These are phyloP conservation scores for Punctularia strigosozonata DNA, from an alignment of 768 basidiomycete genomes.

Conservation along the genomic window DNA sequence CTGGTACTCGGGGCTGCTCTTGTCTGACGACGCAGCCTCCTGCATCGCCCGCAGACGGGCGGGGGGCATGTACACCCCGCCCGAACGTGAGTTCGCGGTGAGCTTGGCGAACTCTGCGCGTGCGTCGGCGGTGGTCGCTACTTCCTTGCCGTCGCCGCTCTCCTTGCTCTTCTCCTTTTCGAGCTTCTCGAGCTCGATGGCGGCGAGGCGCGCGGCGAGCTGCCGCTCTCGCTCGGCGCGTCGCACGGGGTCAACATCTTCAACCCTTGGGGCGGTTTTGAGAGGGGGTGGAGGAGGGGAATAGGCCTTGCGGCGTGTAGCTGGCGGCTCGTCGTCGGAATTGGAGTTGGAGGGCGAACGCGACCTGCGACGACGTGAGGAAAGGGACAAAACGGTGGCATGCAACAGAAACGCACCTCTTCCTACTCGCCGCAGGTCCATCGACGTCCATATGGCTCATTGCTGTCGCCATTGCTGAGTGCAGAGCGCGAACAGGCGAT, in stretches of 20 bases:
- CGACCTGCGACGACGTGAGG: slow-evolving; percentile 14
- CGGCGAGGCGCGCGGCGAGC: slow-evolving; percentile 58
- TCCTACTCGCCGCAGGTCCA: no score
- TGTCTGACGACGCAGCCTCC: slow-evolving; percentile 70
- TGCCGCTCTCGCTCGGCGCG: slow-evolving; percentile 71
- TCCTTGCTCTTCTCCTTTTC: slow-evolving; percentile 36
- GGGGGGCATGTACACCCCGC: slow-evolving; percentile 95
- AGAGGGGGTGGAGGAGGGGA: slow-evolving; percentile 22
- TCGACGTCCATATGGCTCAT: no score
- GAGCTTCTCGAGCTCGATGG: slow-evolving; percentile 51
- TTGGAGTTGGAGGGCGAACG: slow-evolving; percentile 17
- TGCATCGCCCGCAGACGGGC: slow-evolving; percentile 87
- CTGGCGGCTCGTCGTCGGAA: slow-evolving; percentile 24
- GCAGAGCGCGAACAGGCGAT: no score
- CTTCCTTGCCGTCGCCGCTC: slow-evolving; percentile 19
- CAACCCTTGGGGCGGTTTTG: slow-evolving; percentile 34
- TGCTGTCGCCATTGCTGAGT: no score
- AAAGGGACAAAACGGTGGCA: not conserved
- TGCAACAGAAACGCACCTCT: no score
- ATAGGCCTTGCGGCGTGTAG: slow-evolving; percentile 28
- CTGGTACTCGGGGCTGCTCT: slow-evolving; percentile 82
- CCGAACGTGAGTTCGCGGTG: slow-evolving; percentile 57
- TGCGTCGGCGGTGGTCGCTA: slow-evolving; percentile 47
- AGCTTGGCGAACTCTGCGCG: slow-evolving; percentile 87
- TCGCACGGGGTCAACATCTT: slow-evolving; percentile 69